phyloP scores from a whole-genome alignment of 345 rosid species.

The Eucalyptus tenuipes region DNA sequence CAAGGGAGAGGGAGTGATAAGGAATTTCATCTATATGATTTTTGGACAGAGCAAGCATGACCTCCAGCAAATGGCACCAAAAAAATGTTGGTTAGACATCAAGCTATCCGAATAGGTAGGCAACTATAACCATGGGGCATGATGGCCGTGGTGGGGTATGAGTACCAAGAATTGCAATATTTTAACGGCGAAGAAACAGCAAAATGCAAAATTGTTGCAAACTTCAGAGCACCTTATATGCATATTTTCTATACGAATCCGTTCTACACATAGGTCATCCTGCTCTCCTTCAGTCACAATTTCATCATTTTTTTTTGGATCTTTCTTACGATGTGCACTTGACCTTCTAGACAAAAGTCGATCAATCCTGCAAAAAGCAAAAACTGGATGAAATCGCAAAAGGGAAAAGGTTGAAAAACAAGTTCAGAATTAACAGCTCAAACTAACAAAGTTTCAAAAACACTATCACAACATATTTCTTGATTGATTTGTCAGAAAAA shows the following conservation, averaged over 20 bases:
- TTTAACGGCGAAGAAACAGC: background rate
- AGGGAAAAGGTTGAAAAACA: background rate
- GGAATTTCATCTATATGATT: background rate
- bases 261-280: conserved; percentile 68
- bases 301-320: conserved; percentile 68
- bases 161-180: background rate
- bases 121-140: background rate
- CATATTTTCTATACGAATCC: conserved; percentile 81
- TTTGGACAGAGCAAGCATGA: background rate
- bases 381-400: background rate
- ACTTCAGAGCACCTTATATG: conserved; percentile 39
- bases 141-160: background rate
- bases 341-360: conserved; percentile 38
- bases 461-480: background rate
- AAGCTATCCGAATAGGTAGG: background rate
- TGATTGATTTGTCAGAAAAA: background rate
- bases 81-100: background rate
- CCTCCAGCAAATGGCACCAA: background rate
- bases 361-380: conserved; percentile 46
- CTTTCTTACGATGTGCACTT: conserved; percentile 24
- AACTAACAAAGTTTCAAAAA: background rate
- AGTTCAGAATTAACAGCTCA: background rate
- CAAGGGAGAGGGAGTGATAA: background rate
- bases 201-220: background rate
- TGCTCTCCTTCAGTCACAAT: conserved; percentile 28